Evolutionary conservation across 2,329 filamentous ascomycete genomes (phyloP).

Genomic region (Ophiostoma sp.): DNA sequence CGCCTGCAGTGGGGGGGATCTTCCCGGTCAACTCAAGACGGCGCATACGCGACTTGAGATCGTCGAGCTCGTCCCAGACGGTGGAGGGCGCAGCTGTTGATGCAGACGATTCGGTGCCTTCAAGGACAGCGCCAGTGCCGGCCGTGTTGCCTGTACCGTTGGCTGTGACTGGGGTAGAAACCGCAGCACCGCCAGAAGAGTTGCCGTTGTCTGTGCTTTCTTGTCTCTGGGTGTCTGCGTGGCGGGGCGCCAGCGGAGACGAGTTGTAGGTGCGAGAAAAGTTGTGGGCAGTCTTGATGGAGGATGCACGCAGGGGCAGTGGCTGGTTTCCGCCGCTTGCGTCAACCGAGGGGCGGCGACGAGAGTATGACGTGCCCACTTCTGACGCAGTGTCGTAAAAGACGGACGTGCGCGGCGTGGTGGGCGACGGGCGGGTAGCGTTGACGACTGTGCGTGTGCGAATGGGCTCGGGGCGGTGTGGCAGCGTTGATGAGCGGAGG

Average conservation of each 20-base stretch:
- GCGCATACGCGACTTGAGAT: slow-evolving; percentile 87
- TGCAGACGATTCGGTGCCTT: slow-evolving; percentile 78
- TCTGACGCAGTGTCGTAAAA: slow-evolving; percentile 42
- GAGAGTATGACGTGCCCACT: slow-evolving; percentile 31
- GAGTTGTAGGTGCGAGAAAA: slow-evolving; percentile 50
- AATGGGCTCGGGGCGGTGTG: slow-evolving; percentile 18
- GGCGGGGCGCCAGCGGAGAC: slow-evolving; percentile 52
- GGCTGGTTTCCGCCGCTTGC: slow-evolving; percentile 36
- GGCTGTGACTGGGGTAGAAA: slow-evolving; percentile 25
- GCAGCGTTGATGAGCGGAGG: slow-evolving; percentile 25
- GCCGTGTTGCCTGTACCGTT: slow-evolving; percentile 1
- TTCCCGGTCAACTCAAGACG: slow-evolving; percentile 87
- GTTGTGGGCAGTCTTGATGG: slow-evolving; percentile 42
- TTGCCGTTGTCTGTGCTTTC: slow-evolving; percentile 31
- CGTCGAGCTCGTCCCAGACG: slow-evolving; percentile 96
- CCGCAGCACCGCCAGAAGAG: slow-evolving; percentile 13
- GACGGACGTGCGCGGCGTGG: slow-evolving; percentile 46
- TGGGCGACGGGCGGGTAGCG: slow-evolving; percentile 38
- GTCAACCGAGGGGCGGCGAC: slow-evolving; percentile 45
- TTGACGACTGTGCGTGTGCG: slow-evolving; percentile 22
- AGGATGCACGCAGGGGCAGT: slow-evolving; percentile 40
- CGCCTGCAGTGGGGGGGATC: slow-evolving; percentile 73
- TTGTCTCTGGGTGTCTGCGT: slow-evolving; percentile 36
- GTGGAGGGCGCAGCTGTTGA: slow-evolving; percentile 88
- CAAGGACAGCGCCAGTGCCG: slow-evolving; percentile 32